Conservation (phyloP, 2,329 filamentous ascomycete genomes). For the Pseudogymnoascus sp. region DNA sequence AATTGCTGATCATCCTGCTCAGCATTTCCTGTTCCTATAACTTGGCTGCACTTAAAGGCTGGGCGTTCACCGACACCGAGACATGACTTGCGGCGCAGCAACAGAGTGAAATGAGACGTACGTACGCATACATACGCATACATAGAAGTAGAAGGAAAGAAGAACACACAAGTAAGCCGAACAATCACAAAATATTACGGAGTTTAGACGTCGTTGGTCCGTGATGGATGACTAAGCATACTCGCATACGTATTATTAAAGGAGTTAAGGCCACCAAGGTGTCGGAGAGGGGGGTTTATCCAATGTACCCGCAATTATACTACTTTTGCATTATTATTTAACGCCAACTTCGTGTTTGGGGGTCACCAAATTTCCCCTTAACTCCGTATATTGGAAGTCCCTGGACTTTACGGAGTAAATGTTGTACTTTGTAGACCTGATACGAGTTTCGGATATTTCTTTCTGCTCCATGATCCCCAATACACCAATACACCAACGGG, state of each 20-base stretch:
- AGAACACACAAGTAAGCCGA: not conserved
- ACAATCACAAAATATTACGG: not conserved
- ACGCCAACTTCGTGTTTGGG: not conserved
- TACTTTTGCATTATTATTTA: not conserved
- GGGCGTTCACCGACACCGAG: not conserved
- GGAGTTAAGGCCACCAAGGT: not conserved
- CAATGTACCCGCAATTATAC: conserved; percentile 3
- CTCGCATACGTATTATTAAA: not conserved
- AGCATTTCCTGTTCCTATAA: not conserved
- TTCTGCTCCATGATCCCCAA: not conserved
- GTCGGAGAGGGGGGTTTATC: not conserved
- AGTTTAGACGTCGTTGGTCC: not conserved
- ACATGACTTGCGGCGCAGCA: not conserved
- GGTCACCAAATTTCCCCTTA: conserved; percentile 4
- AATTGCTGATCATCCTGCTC: not conserved
- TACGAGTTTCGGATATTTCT: not conserved
- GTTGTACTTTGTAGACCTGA: not conserved
- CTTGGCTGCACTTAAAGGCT: not conserved
- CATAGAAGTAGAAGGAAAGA: not conserved
- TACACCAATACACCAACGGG: not conserved
- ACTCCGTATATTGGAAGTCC: conserved; percentile 1
- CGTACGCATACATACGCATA: not conserved
- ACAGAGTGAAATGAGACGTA: not conserved
- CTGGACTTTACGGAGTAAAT: not conserved
- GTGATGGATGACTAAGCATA: not conserved